Evolutionary conservation across 2,329 filamentous ascomycete species (phyloP), one percentile per base, ranked within the genome.

Genomic region (Ceratocystis eucalypticola): DNA sequence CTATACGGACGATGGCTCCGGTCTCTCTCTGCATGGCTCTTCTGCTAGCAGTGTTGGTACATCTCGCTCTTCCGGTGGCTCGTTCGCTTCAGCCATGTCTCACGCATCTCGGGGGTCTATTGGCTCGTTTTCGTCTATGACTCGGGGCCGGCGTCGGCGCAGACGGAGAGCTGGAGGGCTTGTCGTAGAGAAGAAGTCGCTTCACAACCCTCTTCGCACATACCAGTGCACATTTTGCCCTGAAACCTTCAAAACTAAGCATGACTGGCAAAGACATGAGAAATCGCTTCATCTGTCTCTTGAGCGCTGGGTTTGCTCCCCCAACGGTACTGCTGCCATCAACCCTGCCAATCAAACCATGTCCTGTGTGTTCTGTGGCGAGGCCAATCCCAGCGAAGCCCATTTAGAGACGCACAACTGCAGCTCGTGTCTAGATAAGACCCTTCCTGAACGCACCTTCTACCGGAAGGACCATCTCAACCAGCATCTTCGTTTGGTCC

Each of bases 261-360:
- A 87, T 71, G 84, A 87, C 73, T 87, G 84, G 84, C 84, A 86
- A 71, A 78, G 87, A 67, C 87, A 89, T 72, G 87, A 90, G 71
- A 87, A 87, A 70, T 85, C 84, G 63, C 77, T 85, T 69, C 87
- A 82, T 72, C 75, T 83, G 70, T 89, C 83, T 5, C 81, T 87
- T 0, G 84, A 84, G 75, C 79, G 79, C 66, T 89, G 81, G 87
- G 82, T 85, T 68, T 89, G 82, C 71, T 80, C 80, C 3, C 84
- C 83, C 57, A 79, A 83, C 57, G 84, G 84, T 0, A 76, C 82
- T 17, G 78, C 75, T 5, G 80, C 80, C 3, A 74, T 85, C 45
- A 82, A 86, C 66, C 80, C 83, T 1, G 80, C 84, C 1, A 85
- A 80, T n/a, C 83, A 84, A 33, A 75, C 80, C 62, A 71, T 78